Percentiles rank a stretch among this genome's conserved stretches.
These are phyloP conservation scores for Penicillium glabrum DNA, from an alignment of 2,329 filamentous ascomycete species.

Conservation along the genomic window DNA sequence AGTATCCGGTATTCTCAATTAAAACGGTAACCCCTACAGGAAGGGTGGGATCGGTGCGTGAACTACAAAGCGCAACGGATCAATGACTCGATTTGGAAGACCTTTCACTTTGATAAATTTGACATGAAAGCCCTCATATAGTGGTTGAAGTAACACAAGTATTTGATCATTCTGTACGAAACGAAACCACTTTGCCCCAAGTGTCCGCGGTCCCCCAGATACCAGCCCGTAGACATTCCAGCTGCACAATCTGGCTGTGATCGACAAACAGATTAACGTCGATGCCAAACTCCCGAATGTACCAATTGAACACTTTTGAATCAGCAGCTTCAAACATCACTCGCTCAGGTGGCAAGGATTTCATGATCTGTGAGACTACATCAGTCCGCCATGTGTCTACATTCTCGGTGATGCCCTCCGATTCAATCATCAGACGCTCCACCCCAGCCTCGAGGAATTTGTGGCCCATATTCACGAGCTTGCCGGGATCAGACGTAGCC, in stretches of 20 bases:
- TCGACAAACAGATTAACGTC: slow-evolving; percentile 60
- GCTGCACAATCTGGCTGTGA: slow-evolving; percentile 58
- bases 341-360: slow-evolving; percentile 51
- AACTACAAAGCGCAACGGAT: too few species aligned
- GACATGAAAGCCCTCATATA: too few species aligned
- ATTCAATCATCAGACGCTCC: slow-evolving; percentile 59
- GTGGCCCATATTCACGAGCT: slow-evolving; percentile 51
- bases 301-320: slow-evolving; percentile 58
- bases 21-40: too few species aligned
- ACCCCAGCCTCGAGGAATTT: slow-evolving; percentile 54
- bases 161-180: slow-evolving; percentile 19
- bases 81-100: neutral
- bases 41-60: too few species aligned
- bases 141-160: neutral
- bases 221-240: slow-evolving; percentile 52
- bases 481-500: slow-evolving; percentile 51
- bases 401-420: slow-evolving; percentile 61
- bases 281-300: slow-evolving; percentile 56
- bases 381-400: slow-evolving; percentile 56
- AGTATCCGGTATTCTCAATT: too few species aligned
- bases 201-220: slow-evolving; percentile 59
- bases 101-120: too few species aligned
- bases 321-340: slow-evolving; percentile 62
- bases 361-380: slow-evolving; percentile 54
- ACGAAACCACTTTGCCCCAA: slow-evolving; percentile 53